Evolutionary conservation across 805 yeast genomes (phyloP), one percentile per base, ranked within the genome.

Genomic region (Yamadazyma philogaea): DNA sequence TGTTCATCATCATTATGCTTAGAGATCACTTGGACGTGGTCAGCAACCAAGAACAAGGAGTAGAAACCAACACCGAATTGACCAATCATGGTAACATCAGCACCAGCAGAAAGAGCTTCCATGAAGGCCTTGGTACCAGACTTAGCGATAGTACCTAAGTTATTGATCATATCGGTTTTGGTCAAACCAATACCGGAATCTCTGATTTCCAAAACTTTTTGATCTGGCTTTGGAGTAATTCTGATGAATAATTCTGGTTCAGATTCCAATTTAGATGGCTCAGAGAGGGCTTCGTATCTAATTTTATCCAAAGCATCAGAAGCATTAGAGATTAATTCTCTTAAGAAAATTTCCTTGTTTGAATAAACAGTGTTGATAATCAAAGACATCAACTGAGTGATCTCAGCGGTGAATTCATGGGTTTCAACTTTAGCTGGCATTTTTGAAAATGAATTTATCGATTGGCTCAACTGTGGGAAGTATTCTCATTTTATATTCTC

Each of bases 11-110:
- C 99, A 67, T 93, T 93, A 81, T 89, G 84, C 80, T 93, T 93
- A 49, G 99, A 87, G 68, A 93, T 87, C 59, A 93, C 99, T 77
- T 93, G 96, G 53, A 93, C 99, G 59, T 81, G 87, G 77, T 93
- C 99, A 60, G 99, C 98, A 66, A 93, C 99, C 77, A 93, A 81
- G 87, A 93, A 93, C 56, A 91, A 79, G 43, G 99, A 93, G 84
- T 93, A 93, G 91, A 93, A 93, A 83, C 99, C 99, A 60, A 93
- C 99, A 89, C 99, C 99, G 78, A 93, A 93, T 78, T 93, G 99
- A 81, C 99, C 99, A 76, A 93, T 93, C 99, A 93, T 93, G 53
- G 98, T 90, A 51, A 93, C 97, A 71, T 93, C 99, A 49, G 99
- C 99, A 76, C 99, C 99, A 53, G 97, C 98, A 54, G 96, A 84